Evolutionary conservation across 352 stramenopile genomes (phyloP), one percentile per base, ranked within the genome.

Genomic region (Thraustochytrium striatum): DNA sequence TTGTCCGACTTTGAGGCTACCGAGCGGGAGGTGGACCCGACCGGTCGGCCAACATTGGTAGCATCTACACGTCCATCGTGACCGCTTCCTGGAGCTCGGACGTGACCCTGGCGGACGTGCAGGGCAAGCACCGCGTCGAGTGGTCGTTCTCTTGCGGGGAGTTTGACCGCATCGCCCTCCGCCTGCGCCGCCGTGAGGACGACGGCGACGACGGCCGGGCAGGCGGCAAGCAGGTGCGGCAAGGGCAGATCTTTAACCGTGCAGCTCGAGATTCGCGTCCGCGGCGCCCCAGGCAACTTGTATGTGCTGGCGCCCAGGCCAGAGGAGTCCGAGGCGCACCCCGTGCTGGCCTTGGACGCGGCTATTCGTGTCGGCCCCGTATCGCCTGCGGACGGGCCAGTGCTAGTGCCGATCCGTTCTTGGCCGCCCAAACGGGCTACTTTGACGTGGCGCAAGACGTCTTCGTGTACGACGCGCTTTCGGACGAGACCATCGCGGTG

Each of bases 1-100:
- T 43, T 75, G 19, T 75, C 65, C n/a, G 30, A 75, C 50, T 75
- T 75, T 75, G 65, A 58, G 44, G 65, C 43, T 30, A 72, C 39
- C 52, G 28, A 13, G 9, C 59, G 35, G 8, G 30, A 68, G 11
- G 65, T 62, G 43, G 65, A 75, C 28, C 65, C 52, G 21, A 30
- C 8, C 41, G 3, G 2, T 43, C 65, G 0, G 44, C 58, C 32
- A 38, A 38, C 21, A 62, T 75, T 39, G 65, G 65, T 21, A 75
- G 41, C 47, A 30, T 30, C 8, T 75, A 75, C 36, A 75, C 44
- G 35, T 55, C 32, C 50, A 75, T 75, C 52, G 65, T 43, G 9
- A 75, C 65, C 2, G 65, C 61, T 0, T 61, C 65, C 33, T 75
- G 65, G 65, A 75, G 30, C 50, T 75, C 65, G 32, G 65, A 75